Evolutionary conservation across 2,329 filamentous ascomycete genomes (phyloP), one percentile per base, ranked within the genome.

Genomic region (Lojkania enalia): DNA sequence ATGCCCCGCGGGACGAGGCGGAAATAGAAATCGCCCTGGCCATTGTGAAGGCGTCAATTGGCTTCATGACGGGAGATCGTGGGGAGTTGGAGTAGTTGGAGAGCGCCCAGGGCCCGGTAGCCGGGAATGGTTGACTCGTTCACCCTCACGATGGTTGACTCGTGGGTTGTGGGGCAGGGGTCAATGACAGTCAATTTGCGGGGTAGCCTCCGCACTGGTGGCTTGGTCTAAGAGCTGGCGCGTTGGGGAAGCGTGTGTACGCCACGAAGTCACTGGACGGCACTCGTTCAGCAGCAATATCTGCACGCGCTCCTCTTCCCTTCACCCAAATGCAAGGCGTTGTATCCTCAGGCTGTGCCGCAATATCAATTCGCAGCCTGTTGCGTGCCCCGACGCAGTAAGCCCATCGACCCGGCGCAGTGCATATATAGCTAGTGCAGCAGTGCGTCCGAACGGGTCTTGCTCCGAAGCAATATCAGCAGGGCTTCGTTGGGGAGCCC

Each of bases 1-100:
- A 54, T 50, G 55, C 55, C 44, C 55, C 57, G 31, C 48, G 57
- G 36, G 41, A 55, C 35, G 46, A 54, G 18, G 46, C 51, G 44
- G 59, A 61, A 40, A n/a, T 61, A 6, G 51, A 60, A 14, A 44
- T 52, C 21, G 48, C 25, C 6, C 35, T 56, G 20, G 25, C 35
- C 11, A 50, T 54, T 7, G 46, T 57, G 12, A 54, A 39, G 42
- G 49, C 54, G 13, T 43, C 54, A 16, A 48, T 57, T 36, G 32
- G 32, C n/a, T 54, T 45, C 46, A 58, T 56, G 55, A 41, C 51
- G 20, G 37, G 46, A 13, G 46, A 38, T 3, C 42, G 44, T 15
- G 51, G 52, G 15, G 18, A 14, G 14, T 51, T 57, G 51, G 54
- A 50, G 39, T 51, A 58, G 20, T 30, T 20, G 23, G 6, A 18